Evolutionary conservation across 192 early-diverging fungal genomes (phyloP).

Genomic region (Linnemannia elongata): DNA sequence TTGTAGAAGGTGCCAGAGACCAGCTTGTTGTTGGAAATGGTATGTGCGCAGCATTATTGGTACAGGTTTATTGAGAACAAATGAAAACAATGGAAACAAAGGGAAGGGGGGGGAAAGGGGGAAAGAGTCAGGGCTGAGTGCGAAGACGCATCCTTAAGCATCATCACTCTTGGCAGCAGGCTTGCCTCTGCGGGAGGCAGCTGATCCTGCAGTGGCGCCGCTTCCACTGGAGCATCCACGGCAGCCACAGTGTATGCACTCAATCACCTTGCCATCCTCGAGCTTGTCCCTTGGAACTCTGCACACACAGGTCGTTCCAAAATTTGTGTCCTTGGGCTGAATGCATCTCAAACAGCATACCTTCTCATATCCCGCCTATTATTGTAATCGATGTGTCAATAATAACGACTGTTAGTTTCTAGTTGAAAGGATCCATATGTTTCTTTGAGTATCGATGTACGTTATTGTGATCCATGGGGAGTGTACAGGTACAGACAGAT

Average conservation of each 20-base stretch:
- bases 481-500: background rate
- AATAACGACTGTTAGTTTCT: background rate
- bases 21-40: background rate
- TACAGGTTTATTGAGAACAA: constrained; percentile 7
- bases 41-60: background rate
- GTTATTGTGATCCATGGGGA: background rate
- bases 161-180: constrained; percentile 17
- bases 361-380: constrained; percentile 93
- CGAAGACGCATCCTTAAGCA: background rate
- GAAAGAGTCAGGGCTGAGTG: background rate
- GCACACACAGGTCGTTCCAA: constrained; percentile 97
- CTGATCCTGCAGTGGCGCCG: constrained; percentile 22
- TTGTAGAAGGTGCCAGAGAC: background rate
- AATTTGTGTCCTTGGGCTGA: constrained; percentile 97
- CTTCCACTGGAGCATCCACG: constrained; percentile 79
- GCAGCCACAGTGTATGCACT: constrained; percentile 97
- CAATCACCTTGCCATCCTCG: constrained; percentile 90
- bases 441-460: background rate
- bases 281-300: constrained; percentile 93
- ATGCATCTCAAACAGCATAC: constrained; percentile 98
- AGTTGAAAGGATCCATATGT: background rate
- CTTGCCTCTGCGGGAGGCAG: constrained; percentile 32
- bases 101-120: background rate
- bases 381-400: background rate
- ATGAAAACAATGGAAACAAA: background rate